phyloP scores from a whole-genome alignment of 495 filamentous ascomycete genomes.

The Filosporella fistucella region DNA sequence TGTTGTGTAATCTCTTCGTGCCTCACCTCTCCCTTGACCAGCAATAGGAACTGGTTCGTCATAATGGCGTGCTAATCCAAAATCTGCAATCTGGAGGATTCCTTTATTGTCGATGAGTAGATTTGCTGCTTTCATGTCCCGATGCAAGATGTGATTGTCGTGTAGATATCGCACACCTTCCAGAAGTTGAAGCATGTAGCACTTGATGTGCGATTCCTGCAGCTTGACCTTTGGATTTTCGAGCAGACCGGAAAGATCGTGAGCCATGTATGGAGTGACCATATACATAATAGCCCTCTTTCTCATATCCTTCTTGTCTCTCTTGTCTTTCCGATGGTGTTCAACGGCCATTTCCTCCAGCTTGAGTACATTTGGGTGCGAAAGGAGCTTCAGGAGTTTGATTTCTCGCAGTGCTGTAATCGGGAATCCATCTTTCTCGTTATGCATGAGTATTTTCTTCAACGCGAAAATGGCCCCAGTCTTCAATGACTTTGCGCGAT shows the following conservation, averaged over 20 bases:
- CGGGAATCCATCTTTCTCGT: conserved; percentile 79
- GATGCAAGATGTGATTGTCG: conserved; percentile 82
- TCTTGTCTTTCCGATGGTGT: conserved; percentile 55
- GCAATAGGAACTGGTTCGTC: conserved; percentile 77
- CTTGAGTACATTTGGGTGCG: conserved; percentile 80
- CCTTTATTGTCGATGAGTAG: conserved; percentile 93
- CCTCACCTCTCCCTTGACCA: conserved; percentile 79
- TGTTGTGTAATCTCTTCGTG: conserved; percentile 85
- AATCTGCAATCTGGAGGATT: conserved; percentile 95
- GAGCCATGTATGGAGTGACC: conserved; percentile 99
- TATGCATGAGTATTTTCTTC: conserved; percentile 93
- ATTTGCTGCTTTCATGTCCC: conserved; percentile 99
- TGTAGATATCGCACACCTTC: conserved; percentile 89
- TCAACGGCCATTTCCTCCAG: conserved; percentile 97
- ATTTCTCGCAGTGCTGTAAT: conserved; percentile 83
- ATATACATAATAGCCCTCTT: conserved; percentile 93
- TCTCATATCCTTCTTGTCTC: conserved; percentile 62
- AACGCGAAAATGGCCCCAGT: conserved; percentile 73
- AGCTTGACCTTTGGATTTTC: conserved; percentile 90
- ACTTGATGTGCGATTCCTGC: conserved; percentile 89
- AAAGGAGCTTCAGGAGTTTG: conserved; percentile 91
- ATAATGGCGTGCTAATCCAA: conserved; percentile 90
- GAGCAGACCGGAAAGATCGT: conserved; percentile 91
- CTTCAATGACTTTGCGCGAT: conserved; percentile 76
- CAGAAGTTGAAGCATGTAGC: conserved; percentile 92